Percentiles rank a stretch among this genome's conserved stretches.
phyloP scores from a whole-genome alignment of 768 basidiomycete genomes.

The Hypholoma fasciculare region DNA sequence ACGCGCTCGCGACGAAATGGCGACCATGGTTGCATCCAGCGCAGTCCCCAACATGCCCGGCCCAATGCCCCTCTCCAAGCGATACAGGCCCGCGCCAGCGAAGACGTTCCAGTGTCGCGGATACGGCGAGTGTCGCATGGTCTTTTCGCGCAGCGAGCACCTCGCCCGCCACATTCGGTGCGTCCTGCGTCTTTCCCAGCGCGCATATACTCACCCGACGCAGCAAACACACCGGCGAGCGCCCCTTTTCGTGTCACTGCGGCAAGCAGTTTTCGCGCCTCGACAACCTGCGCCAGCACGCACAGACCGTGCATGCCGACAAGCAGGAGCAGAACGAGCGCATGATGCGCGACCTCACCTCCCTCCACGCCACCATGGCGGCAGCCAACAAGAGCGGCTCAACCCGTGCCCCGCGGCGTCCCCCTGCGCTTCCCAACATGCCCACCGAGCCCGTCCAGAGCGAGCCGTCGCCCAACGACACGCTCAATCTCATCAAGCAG shows the following conservation, averaged over 20 bases:
- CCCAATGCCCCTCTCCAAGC: slow-evolving; percentile 39
- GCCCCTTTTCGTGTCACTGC: slow-evolving; percentile 96
- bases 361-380: slow-evolving; percentile 81
- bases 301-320: slow-evolving; percentile 96
- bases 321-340: slow-evolving; percentile 85
- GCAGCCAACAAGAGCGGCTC: slow-evolving; percentile 45
- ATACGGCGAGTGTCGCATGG: slow-evolving; percentile 95
- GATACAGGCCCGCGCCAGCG: slow-evolving; percentile 81
- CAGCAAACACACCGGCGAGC: slow-evolving; percentile 98
- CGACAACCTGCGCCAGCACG: slow-evolving; percentile 96
- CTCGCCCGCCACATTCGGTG: slow-evolving; percentile 94
- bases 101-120: slow-evolving; percentile 97
- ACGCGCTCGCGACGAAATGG: background rate
- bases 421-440: slow-evolving; percentile 16
- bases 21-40: slow-evolving; percentile 24
- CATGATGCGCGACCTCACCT: slow-evolving; percentile 90
- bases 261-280: slow-evolving; percentile 93
- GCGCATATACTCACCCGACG: slow-evolving; percentile 3
- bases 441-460: background rate
- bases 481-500: slow-evolving; percentile 37
- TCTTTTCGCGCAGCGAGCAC: slow-evolving; percentile 94
- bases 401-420: slow-evolving; percentile 17
- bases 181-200: slow-evolving; percentile 25
- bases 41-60: slow-evolving; percentile 21
- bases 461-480: slow-evolving; percentile 7